Conservation (phyloP, 2,329 filamentous ascomycete genomes). For the Conoideocrella luteorostrata region DNA sequence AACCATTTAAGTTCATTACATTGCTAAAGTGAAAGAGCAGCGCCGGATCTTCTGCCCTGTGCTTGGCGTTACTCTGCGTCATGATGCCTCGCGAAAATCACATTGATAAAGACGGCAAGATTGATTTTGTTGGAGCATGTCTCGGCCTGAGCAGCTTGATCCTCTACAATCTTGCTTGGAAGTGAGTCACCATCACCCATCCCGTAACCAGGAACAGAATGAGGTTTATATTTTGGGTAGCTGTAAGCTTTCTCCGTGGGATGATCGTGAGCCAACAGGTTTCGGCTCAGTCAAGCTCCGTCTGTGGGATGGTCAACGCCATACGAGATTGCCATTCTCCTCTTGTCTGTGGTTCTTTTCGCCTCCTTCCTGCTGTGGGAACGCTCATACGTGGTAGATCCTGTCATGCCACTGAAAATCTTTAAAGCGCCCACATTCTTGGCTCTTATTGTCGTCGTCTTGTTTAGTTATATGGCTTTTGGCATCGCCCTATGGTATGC, state of each 20-base stretch:
- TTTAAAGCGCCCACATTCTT: slow-evolving; percentile 38
- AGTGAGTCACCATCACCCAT: slow-evolving; percentile 26
- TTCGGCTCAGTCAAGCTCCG: slow-evolving; percentile 35
- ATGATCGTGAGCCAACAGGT: too few relatives aligned
- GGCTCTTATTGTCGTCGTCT: slow-evolving; percentile 34
- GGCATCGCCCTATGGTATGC: slow-evolving; percentile 44
- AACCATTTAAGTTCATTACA: slow-evolving; percentile 31
- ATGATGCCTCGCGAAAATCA: slow-evolving; percentile 13
- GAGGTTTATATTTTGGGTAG: too few relatives aligned
- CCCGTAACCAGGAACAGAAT: not conserved
- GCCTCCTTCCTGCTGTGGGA: slow-evolving; percentile 35
- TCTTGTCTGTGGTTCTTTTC: slow-evolving; percentile 26
- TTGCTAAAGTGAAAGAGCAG: slow-evolving; percentile 9
- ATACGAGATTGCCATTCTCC: slow-evolving; percentile 33
- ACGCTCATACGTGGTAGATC: slow-evolving; percentile 26
- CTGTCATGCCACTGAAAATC: slow-evolving; percentile 40
- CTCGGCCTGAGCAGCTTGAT: slow-evolving; percentile 34
- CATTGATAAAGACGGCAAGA: slow-evolving; percentile 17
- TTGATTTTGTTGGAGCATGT: slow-evolving; percentile 30
- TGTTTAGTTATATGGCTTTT: slow-evolving; percentile 41
- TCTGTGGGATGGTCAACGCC: slow-evolving; percentile 37
- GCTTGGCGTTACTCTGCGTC: slow-evolving; percentile 9
- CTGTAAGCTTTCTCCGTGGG: too few relatives aligned
- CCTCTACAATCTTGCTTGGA: slow-evolving; percentile 45
- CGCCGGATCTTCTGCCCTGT: slow-evolving; percentile 7